These are phyloP conservation scores for Dalbergia cultrata DNA, from an alignment of 306 rosid genomes.

Conservation along the genomic window DNA sequence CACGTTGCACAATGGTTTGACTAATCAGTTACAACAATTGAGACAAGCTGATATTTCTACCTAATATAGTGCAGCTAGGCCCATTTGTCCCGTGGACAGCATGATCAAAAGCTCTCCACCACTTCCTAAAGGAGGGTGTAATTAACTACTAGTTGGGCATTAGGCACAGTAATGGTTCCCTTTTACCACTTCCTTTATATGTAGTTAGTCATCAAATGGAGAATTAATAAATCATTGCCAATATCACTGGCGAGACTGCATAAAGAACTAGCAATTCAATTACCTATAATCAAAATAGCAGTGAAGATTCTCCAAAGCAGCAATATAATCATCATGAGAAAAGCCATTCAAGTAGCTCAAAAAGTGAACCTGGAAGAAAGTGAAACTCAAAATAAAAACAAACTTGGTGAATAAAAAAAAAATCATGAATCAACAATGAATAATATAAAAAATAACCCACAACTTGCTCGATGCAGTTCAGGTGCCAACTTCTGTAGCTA, in stretches of 20 bases:
- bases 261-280: constrained; percentile 36
- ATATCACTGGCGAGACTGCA: neutral
- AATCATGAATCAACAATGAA: neutral
- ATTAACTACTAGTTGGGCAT: neutral
- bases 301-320: constrained; percentile 91
- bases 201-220: constrained; percentile 23
- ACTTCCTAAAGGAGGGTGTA: neutral
- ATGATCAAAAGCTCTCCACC: neutral
- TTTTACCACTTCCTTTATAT: neutral
- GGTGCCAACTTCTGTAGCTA: constrained; percentile 94
- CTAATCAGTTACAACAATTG: neutral
- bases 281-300: constrained; percentile 98
- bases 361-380: constrained; percentile 82
- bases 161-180: neutral
- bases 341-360: constrained; percentile 85
- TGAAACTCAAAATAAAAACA: constrained; percentile 35
- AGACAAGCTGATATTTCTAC: neutral
- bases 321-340: constrained; percentile 82
- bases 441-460: constrained; percentile 1
- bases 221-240: constrained; percentile 1
- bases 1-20: neutral
- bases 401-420: constrained; percentile 23
- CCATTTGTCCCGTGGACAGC: neutral
- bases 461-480: constrained; percentile 87
- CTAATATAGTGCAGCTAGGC: neutral